Evolutionary conservation across 176 grass and related monocot genomes (phyloP).

Genomic region (Zea luxurians): DNA sequence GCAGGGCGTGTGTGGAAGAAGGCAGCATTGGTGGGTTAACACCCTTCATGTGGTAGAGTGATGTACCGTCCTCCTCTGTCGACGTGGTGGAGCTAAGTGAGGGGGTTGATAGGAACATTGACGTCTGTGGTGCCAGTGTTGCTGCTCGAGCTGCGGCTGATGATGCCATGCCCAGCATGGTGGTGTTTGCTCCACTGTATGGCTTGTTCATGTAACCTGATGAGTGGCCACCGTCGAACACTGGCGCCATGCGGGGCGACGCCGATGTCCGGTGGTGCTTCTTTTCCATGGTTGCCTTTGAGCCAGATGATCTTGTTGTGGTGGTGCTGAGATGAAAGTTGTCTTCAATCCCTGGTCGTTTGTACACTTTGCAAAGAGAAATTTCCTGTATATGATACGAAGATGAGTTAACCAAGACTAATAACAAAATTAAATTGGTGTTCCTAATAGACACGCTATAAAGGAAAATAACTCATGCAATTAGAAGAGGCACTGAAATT

Average conservation of each 20-base stretch:
- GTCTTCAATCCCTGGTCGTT: slow-evolving; percentile 79
- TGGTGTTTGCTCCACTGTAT: slow-evolving; percentile 11
- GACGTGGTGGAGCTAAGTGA: slow-evolving; percentile 75
- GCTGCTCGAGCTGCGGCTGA: neutral
- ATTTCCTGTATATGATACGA: slow-evolving; percentile 47
- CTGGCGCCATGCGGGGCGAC: slow-evolving; percentile 34
- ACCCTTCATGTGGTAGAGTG: slow-evolving; percentile 51
- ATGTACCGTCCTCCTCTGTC: slow-evolving; percentile 72
- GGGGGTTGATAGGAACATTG: slow-evolving; percentile 51
- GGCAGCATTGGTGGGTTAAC: slow-evolving; percentile 12
- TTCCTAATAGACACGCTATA: neutral
- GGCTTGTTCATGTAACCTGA: slow-evolving; percentile 40
- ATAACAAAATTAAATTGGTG: neutral
- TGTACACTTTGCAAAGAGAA: slow-evolving; percentile 90
- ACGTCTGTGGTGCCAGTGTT: neutral
- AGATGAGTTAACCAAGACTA: neutral
- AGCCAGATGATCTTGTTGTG: slow-evolving; percentile 45
- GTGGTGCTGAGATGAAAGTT: slow-evolving; percentile 53
- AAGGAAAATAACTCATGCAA: neutral
- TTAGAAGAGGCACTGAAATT: neutral
- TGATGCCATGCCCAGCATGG: slow-evolving; percentile 9
- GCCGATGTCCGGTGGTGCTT: slow-evolving; percentile 34
- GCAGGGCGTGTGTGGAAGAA: slow-evolving; percentile 49
- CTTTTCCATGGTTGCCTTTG: slow-evolving; percentile 40
- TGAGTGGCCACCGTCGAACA: slow-evolving; percentile 40